Percentiles rank a stretch among this genome's conserved stretches.
Conservation (phyloP, 495 filamentous ascomycete genomes). For the Entonaema liquescens region DNA sequence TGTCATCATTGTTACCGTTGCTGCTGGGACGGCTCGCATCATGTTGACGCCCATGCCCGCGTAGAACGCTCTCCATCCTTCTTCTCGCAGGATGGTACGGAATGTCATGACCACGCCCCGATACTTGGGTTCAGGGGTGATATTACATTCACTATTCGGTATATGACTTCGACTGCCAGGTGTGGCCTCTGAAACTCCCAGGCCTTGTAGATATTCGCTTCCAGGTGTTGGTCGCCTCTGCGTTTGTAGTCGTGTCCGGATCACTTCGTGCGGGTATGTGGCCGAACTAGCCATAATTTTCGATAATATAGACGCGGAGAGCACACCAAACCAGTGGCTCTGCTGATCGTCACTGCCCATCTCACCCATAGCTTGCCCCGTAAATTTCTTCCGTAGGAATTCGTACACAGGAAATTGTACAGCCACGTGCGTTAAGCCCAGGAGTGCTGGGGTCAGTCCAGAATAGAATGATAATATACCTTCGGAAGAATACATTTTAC, state of each 20-base stretch:
- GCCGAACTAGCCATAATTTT: constrained; percentile 94
- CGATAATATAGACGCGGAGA: constrained; percentile 89
- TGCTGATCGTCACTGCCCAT: constrained; percentile 47
- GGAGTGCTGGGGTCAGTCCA: constrained; percentile 87
- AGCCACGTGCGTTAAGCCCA: constrained; percentile 94
- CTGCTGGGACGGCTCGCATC: constrained; percentile 92
- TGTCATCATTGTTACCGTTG: constrained; percentile 96
- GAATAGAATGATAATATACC: constrained; percentile 94
- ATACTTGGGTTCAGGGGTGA: constrained; percentile 68
- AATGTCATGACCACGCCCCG: constrained; percentile 82
- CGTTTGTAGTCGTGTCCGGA: constrained; percentile 88
- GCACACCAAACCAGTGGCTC: constrained; percentile 70
- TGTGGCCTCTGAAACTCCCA: constrained; percentile 51
- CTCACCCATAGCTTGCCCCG: constrained; percentile 83
- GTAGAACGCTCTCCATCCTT: constrained; percentile 97
- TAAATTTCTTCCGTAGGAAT: constrained; percentile 88
- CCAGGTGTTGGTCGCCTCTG: constrained; percentile 72
- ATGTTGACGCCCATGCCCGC: constrained; percentile 98
- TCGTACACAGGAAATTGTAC: constrained; percentile 98
- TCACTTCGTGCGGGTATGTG: constrained; percentile 97
- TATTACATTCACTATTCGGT: constrained; percentile 36
- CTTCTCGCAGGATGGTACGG: constrained; percentile 84
- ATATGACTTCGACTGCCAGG: constrained; percentile 44
- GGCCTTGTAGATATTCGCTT: constrained; percentile 70
- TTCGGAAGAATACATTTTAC: constrained; percentile 93